Evolutionary conservation across 768 basidiomycete species (phyloP).

Genomic region (Botryobasidium botryosum): DNA sequence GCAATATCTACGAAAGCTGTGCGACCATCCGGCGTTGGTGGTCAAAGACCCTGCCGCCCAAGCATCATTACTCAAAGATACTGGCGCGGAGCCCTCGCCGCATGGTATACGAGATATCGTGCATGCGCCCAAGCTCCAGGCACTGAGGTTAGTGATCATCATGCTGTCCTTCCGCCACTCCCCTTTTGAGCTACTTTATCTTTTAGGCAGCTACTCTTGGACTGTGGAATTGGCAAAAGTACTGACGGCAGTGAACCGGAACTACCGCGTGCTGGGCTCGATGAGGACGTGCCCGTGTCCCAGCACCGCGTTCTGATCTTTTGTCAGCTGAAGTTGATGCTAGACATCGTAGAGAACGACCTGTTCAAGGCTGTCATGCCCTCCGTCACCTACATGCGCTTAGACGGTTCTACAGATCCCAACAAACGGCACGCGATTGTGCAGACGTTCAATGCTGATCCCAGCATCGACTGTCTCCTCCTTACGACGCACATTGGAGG

Average conservation of each 20-base stretch:
- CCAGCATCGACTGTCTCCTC: conserved; percentile 89
- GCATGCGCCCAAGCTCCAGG: conserved; percentile 86
- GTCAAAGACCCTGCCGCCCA: conserved; percentile 51
- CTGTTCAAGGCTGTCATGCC: conserved; percentile 89
- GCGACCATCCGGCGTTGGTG: conserved; percentile 91
- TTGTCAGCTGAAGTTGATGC: conserved; percentile 98
- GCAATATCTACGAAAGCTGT: conserved; percentile 92
- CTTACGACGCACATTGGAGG: conserved; percentile 97
- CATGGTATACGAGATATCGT: conserved; percentile 50
- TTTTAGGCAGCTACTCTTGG: conserved; percentile 72
- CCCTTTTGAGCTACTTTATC: background rate
- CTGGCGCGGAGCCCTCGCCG: conserved; percentile 25
- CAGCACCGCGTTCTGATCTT: conserved; percentile 99
- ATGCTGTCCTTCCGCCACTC: background rate
- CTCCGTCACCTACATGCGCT: conserved; percentile 92
- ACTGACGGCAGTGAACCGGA: conserved; percentile 24
- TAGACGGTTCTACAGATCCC: conserved; percentile 84
- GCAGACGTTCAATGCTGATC: conserved; percentile 95
- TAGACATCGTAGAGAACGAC: conserved; percentile 90
- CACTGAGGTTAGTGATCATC: conserved; percentile 48
- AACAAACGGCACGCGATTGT: conserved; percentile 93
- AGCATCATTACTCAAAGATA: conserved; percentile 39
- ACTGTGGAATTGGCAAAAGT: conserved; percentile 78
- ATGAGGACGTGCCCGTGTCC: conserved; percentile 59
- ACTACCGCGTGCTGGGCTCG: conserved; percentile 25